Conservation (phyloP, 2,329 filamentous ascomycete genomes). For the Xylaria multiplex region DNA sequence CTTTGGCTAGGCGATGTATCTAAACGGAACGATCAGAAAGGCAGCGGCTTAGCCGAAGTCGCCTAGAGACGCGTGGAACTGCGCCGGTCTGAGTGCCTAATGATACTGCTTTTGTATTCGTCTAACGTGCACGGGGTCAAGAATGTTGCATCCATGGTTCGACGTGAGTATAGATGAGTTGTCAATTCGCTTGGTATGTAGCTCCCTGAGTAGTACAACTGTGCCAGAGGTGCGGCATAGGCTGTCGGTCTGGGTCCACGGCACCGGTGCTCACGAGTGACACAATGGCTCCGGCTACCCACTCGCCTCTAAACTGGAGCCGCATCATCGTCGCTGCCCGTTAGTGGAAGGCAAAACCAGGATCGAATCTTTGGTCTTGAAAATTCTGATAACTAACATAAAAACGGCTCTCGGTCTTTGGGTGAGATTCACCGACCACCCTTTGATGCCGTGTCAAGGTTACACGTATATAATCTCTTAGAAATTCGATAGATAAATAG, state of each 20-base stretch:
- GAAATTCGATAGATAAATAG: constrained; percentile 28
- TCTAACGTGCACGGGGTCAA: constrained; percentile 11
- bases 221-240: constrained; percentile 26
- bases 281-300: constrained; percentile 20
- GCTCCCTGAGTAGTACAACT: constrained; percentile 3
- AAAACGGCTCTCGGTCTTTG: constrained; percentile 34
- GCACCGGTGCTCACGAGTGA: constrained; percentile 22
- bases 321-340: constrained; percentile 9
- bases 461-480: constrained; percentile 9
- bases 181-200: constrained; percentile 13
- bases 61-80: neutral
- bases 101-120: neutral
- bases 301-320: constrained; percentile 33
- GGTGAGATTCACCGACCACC: neutral
- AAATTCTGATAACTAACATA: constrained; percentile 14
- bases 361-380: constrained; percentile 5
- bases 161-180: constrained; percentile 7
- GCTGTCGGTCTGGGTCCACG: constrained; percentile 35
- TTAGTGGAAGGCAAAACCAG: constrained; percentile 19
- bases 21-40: neutral
- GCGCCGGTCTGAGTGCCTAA: constrained; percentile 1
- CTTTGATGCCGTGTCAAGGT: neutral
- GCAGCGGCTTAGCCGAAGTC: constrained; percentile 8
- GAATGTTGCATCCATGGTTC: constrained; percentile 4
- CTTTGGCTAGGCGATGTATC: neutral